These are phyloP conservation scores for Helicocarpus griseus DNA, from an alignment of 2,329 filamentous ascomycete genomes.

Conservation along the genomic window DNA sequence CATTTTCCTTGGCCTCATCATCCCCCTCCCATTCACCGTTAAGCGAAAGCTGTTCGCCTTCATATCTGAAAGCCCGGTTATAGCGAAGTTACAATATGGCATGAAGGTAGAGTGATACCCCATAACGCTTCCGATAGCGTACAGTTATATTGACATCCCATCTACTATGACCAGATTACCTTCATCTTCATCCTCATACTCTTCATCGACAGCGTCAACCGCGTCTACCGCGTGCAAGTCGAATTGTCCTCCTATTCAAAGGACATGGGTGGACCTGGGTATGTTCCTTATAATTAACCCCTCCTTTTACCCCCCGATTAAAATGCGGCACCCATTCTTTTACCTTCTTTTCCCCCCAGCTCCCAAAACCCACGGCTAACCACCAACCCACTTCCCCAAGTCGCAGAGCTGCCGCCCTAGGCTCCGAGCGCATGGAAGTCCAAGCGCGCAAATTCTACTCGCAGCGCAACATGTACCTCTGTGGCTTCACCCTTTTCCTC, in stretches of 20 bases:
- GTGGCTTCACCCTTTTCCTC: slow-evolving; percentile 97
- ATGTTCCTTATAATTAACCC: slow-evolving; percentile 21
- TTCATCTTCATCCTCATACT: slow-evolving; percentile 99
- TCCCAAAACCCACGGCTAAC: background rate
- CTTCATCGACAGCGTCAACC: slow-evolving; percentile 92
- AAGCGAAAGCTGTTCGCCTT: slow-evolving; percentile 89
- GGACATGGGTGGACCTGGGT: slow-evolving; percentile 43
- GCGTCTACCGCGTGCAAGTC: slow-evolving; percentile 91
- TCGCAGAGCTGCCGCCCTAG: slow-evolving; percentile 60
- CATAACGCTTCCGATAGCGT: too few relatives aligned
- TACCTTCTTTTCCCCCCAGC: background rate
- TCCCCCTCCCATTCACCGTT: slow-evolving; percentile 80
- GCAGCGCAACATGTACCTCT: slow-evolving; percentile 99
- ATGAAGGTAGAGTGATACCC: too few relatives aligned
- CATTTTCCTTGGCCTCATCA: slow-evolving; percentile 42
- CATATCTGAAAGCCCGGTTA: slow-evolving; percentile 75
- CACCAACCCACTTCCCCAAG: slow-evolving; percentile 15
- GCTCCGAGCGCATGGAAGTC: slow-evolving; percentile 92
- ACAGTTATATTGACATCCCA: background rate
- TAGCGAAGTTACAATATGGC: slow-evolving; percentile 94
- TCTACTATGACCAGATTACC: slow-evolving; percentile 56
- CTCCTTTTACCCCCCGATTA: background rate
- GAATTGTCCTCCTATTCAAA: slow-evolving; percentile 70
- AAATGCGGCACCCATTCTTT: slow-evolving; percentile 12
- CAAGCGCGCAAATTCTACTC: slow-evolving; percentile 99